Base-by-base conservation (phyloP, 768 basidiomycete species). In the Boletus rufocinnamomeus region DNA sequence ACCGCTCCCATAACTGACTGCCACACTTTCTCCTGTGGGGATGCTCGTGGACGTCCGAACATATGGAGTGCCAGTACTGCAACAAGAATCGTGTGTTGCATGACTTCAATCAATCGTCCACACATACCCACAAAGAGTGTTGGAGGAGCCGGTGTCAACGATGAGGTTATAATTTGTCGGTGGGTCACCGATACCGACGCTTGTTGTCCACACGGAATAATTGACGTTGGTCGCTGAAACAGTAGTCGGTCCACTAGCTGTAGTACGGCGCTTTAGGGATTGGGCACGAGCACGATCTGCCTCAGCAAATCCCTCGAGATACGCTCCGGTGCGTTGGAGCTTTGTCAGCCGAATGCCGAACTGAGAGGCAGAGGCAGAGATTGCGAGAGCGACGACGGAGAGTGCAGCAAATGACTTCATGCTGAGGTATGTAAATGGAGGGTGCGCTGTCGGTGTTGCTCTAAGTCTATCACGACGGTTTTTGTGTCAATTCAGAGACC, bases 121-220 rank as follows among this genome's bases (percentile, higher is more conserved):
- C 3, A 53, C 59, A 23, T 19, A 57, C 52, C 58, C 62, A 50
- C 72, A 64, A 50, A 73, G 72, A 0, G 69, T 75, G 52, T 72
- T 73, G 16, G 74, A 69, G 28, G 65, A 67, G 6, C 73, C 71
- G 4, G 74, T 72, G 53, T 74, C 74, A 16, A 73, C 54, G 7
- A 73, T 30, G 10, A 73, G 65, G 46, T 67, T 62, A 32, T 32
- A 32, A 13, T 32, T 11, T 32, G 30, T 32, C 30, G 30, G 30
- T 32, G 30, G 30, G 30, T 10, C 10, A 21, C 72, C 69, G 7
- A 74, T 65, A 17, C 67, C 70, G 17, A 73, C 64, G 3, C 59
- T 60, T 0, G 63, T 55, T 9, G 63, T 64, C 54, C 70, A 74
- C 48, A 50, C 58, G 9, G 32, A 19, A 10, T 65, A 63, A 25